These are phyloP conservation scores for Boletus rubropictus DNA, from an alignment of 768 basidiomycete species.

Conservation along the genomic window DNA sequence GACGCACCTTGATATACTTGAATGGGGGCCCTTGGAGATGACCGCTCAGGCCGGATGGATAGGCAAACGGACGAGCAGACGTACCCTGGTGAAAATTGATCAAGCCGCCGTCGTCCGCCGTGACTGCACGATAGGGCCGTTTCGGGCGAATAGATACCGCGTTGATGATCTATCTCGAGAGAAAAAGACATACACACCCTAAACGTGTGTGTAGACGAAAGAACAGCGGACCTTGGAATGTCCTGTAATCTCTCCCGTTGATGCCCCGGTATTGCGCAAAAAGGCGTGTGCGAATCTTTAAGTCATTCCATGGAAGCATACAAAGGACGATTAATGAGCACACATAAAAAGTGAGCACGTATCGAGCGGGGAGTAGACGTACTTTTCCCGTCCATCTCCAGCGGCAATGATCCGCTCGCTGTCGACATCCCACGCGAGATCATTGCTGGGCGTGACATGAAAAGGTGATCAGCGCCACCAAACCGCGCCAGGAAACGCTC, in stretches of 20 bases:
- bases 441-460: conserved; percentile 53
- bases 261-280: conserved; percentile 76
- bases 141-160: conserved; percentile 84
- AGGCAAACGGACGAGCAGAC: conserved; percentile 2
- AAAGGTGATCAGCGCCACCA: neutral
- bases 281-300: conserved; percentile 77
- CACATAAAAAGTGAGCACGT: neutral
- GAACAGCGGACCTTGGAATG: conserved; percentile 67
- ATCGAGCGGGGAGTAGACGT: neutral
- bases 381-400: conserved; percentile 91
- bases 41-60: neutral
- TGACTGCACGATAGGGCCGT: conserved; percentile 86
- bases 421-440: conserved; percentile 95
- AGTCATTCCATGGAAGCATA: neutral
- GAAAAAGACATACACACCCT: neutral
- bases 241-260: conserved; percentile 82
- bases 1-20: conserved; percentile 74
- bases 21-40: conserved; percentile 61
- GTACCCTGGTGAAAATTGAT: conserved; percentile 80
- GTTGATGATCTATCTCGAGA: conserved; percentile 59
- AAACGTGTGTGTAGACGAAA: neutral
- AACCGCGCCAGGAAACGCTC: neutral
- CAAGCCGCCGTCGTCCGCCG: conserved; percentile 75
- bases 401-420: conserved; percentile 94
- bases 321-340: neutral